These are phyloP conservation scores for Elsinoe perseae DNA, from an alignment of 2,329 filamentous ascomycete genomes.

Conservation along the genomic window DNA sequence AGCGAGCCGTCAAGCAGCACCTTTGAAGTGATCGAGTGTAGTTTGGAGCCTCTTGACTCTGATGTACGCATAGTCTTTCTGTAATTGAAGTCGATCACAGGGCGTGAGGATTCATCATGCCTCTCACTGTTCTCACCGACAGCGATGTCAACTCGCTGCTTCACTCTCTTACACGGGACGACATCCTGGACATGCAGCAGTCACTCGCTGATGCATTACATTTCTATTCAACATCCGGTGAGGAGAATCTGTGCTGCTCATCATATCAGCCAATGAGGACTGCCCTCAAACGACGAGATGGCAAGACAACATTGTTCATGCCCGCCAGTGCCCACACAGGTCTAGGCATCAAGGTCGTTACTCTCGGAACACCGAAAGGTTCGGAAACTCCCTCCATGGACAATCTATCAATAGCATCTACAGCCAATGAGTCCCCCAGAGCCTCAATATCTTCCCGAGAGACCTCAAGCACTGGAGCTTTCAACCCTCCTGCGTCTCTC, in stretches of 20 bases:
- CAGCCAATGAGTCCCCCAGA: conserved; percentile 6
- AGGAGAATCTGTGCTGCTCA: conserved; percentile 49
- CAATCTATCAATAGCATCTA: conserved; percentile 20
- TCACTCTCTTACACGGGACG: conserved; percentile 48
- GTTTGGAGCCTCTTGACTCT: too few relatives aligned
- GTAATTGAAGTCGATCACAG: too few relatives aligned
- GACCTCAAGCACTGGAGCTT: conserved; percentile 17
- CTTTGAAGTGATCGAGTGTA: too few relatives aligned
- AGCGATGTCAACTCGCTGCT: conserved; percentile 49
- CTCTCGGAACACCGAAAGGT: conserved; percentile 37
- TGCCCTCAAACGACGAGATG: conserved; percentile 52
- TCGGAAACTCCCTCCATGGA: conserved; percentile 24
- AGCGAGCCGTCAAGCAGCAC: neutral
- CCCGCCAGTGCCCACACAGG: conserved; percentile 53
- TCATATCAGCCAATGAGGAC: conserved; percentile 56
- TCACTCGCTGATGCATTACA: conserved; percentile 54
- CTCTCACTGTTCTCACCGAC: conserved; percentile 53
- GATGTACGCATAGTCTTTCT: too few relatives aligned
- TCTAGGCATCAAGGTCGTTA: conserved; percentile 59
- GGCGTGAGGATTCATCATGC: too few relatives aligned
- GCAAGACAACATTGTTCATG: conserved; percentile 59
- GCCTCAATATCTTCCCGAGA: conserved; percentile 25
- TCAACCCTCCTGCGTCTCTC: conserved; percentile 25
- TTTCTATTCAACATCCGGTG: conserved; percentile 57
- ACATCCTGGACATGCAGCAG: conserved; percentile 50